Conservation (phyloP, 306 rosid genomes). For the Trifolium dubium region DNA sequence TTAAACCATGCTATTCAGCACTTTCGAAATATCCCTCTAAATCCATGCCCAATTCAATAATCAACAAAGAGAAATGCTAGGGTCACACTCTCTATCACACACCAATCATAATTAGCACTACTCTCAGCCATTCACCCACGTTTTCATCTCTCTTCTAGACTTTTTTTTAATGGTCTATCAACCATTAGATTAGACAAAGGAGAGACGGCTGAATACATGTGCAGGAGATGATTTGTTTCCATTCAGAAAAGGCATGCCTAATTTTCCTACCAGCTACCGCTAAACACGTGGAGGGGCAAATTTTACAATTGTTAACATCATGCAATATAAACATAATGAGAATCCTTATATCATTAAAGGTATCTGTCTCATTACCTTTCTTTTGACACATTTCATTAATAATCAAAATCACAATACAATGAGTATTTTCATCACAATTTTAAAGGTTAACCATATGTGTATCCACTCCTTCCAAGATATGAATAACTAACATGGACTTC, state of each 20-base stretch:
- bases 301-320: conserved; percentile 4
- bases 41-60: background rate
- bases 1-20: background rate
- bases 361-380: background rate
- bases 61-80: no score
- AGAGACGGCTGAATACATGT: no score
- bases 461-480: background rate
- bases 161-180: no score
- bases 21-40: no score
- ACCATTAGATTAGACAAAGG: no score
- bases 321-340: background rate
- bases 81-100: no score
- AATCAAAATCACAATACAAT: background rate
- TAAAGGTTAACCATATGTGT: background rate
- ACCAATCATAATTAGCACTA: no score
- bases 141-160: no score
- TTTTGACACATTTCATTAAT: background rate
- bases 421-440: background rate
- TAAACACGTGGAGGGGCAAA: background rate
- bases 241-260: conserved; percentile 1
- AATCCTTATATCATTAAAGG: background rate
- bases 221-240: no score
- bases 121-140: no score
- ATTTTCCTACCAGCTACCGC: background rate
- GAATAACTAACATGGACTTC: background rate